Conservation (phyloP, 139 green algal genomes). For the Haematococcus lacustris region DNA sequence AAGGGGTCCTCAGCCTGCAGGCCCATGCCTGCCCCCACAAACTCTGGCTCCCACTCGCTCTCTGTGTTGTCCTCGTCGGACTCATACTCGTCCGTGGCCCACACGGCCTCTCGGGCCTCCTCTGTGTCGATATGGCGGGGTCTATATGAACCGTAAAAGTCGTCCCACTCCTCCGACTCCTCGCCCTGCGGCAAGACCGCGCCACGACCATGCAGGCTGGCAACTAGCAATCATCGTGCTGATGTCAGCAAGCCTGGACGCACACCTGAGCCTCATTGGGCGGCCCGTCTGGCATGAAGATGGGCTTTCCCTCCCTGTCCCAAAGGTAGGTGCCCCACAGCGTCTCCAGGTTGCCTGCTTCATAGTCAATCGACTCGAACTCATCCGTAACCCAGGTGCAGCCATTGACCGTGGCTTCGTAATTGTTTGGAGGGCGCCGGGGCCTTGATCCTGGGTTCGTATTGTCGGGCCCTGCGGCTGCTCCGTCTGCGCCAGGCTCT, state of each 20-base stretch:
- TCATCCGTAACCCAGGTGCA: conserved; percentile 50
- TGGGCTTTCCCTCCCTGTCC: conserved; percentile 47
- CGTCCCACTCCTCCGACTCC: conserved; percentile 39
- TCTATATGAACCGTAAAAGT: conserved; percentile 45
- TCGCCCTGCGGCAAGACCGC: too few relatives aligned
- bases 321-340: conserved; percentile 49
- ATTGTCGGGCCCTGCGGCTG: background rate
- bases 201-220: too few relatives aligned
- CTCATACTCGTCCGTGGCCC: conserved; percentile 57
- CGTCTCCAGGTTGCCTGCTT: conserved; percentile 49
- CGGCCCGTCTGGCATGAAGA: conserved; percentile 42
- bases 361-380: conserved; percentile 45
- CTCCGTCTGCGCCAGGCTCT: conserved; percentile 7
- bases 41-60: conserved; percentile 52
- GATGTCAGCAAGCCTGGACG: too few relatives aligned
- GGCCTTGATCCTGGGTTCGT: background rate
- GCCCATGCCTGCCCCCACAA: conserved; percentile 48
- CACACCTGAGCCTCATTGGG: conserved; percentile 22
- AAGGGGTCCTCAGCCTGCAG: conserved; percentile 45
- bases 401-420: conserved; percentile 25
- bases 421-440: conserved; percentile 11
- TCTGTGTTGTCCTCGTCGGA: conserved; percentile 59
- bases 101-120: conserved; percentile 46
- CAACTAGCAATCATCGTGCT: too few relatives aligned
- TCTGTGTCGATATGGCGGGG: conserved; percentile 40